Percentiles rank a stretch among this genome's conserved stretches.
Conservation (phyloP, 768 basidiomycete genomes). For the Butyriboletus loyo region DNA sequence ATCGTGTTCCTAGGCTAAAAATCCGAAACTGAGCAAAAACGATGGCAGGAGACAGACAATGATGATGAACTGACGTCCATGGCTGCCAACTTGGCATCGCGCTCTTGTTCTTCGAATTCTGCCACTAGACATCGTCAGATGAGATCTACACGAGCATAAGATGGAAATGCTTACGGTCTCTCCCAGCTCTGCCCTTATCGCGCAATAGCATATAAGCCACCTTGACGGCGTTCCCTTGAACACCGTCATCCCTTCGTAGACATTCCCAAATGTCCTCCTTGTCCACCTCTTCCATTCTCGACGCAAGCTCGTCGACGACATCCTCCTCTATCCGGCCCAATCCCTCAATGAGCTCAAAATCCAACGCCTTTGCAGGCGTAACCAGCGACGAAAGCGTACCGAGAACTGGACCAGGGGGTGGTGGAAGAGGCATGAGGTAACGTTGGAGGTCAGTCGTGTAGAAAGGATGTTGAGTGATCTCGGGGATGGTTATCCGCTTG, state of each 20-base stretch:
- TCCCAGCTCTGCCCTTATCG: constrained; percentile 80
- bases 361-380: constrained; percentile 59
- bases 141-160: not conserved
- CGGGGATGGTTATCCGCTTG: constrained; percentile 89
- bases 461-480: constrained; percentile 89
- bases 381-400: constrained; percentile 73
- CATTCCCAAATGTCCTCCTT: constrained; percentile 88
- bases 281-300: constrained; percentile 67
- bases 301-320: constrained; percentile 78
- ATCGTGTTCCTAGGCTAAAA: constrained; percentile 64
- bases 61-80: constrained; percentile 67
- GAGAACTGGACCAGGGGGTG: constrained; percentile 71
- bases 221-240: constrained; percentile 89
- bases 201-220: constrained; percentile 93
- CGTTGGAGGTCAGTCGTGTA: constrained; percentile 81
- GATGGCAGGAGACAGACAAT: not conserved
- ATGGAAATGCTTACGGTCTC: constrained; percentile 64
- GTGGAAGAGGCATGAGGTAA: constrained; percentile 83
- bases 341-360: constrained; percentile 87
- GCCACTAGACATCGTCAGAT: constrained; percentile 48
- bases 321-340: constrained; percentile 91
- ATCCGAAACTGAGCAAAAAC: constrained; percentile 4
- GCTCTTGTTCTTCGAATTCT: constrained; percentile 80
- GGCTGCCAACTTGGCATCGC: constrained; percentile 73
- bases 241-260: constrained; percentile 77